These are phyloP conservation scores for Jaapia argillacea DNA, from an alignment of 768 basidiomycete genomes.

Conservation along the genomic window DNA sequence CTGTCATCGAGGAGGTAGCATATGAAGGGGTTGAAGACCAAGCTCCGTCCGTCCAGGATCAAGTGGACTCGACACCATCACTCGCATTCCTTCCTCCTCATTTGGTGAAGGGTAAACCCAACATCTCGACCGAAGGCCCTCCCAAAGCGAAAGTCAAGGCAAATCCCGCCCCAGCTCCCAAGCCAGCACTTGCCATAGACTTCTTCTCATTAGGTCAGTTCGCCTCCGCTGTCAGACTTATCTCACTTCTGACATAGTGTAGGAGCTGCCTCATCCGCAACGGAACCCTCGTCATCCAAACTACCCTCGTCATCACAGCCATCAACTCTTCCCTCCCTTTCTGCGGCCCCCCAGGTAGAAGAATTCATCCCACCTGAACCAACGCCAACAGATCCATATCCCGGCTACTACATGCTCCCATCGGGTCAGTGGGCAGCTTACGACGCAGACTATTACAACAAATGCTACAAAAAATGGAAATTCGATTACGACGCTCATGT, in stretches of 20 bases:
- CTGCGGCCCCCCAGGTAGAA: conserved; percentile 61
- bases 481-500: conserved; percentile 61
- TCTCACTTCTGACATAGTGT: neutral
- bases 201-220: conserved; percentile 60
- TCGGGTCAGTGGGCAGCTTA: conserved; percentile 73
- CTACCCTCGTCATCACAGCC: conserved; percentile 6
- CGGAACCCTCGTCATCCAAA: conserved; percentile 16
- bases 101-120: conserved; percentile 47
- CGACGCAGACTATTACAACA: conserved; percentile 58
- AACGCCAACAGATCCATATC: conserved; percentile 65
- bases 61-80: conserved; percentile 15
- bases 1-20: conserved; percentile 15
- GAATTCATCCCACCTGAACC: conserved; percentile 68
- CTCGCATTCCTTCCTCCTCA: conserved; percentile 50
- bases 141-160: conserved; percentile 7
- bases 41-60: conserved; percentile 1
- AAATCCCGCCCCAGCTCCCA: conserved; percentile 4
- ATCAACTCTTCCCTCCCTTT: conserved; percentile 25
- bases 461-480: conserved; percentile 66
- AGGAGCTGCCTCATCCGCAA: conserved; percentile 11
- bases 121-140: conserved; percentile 25
- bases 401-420: conserved; percentile 80
- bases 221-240: conserved; percentile 3
- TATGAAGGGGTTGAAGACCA: conserved; percentile 12
- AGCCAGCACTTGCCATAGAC: conserved; percentile 34